Percentiles rank a stretch among this genome's conserved stretches.
These are phyloP conservation scores for Clonostachys chloroleuca DNA, from an alignment of 2,329 filamentous ascomycete genomes.

Conservation along the genomic window DNA sequence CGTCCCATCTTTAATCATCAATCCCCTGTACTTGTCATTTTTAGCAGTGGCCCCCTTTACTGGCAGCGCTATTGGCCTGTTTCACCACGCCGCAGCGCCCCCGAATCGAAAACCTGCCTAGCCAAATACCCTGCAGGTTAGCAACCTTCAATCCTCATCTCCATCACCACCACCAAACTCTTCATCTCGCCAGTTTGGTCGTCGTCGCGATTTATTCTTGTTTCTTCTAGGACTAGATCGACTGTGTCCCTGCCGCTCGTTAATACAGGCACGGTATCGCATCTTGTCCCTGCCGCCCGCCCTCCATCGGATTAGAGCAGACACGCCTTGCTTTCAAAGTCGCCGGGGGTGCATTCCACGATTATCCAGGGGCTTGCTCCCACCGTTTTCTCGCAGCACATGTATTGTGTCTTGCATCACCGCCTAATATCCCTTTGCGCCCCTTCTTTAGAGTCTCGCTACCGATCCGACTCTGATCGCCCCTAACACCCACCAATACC, in stretches of 20 bases:
- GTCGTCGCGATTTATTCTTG: neutral
- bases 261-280: neutral
- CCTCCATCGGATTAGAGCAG: neutral
- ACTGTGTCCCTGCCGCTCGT: conserved; percentile 3
- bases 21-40: no score
- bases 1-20: no score
- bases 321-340: neutral
- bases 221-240: neutral
- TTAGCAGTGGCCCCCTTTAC: no score
- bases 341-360: neutral
- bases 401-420: neutral
- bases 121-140: no score
- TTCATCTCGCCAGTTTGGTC: neutral
- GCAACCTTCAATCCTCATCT: no score
- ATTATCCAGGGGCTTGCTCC: neutral
- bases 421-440: no score
- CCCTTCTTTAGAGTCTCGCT: neutral
- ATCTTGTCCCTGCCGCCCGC: neutral
- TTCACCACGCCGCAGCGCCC: no score
- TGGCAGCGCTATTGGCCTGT: no score
- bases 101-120: no score
- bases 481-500: neutral
- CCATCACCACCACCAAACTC: neutral
- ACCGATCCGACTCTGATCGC: neutral
- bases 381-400: neutral